Evolutionary conservation across 2,329 filamentous ascomycete genomes (phyloP).

Genomic region (Fusarium concolor): DNA sequence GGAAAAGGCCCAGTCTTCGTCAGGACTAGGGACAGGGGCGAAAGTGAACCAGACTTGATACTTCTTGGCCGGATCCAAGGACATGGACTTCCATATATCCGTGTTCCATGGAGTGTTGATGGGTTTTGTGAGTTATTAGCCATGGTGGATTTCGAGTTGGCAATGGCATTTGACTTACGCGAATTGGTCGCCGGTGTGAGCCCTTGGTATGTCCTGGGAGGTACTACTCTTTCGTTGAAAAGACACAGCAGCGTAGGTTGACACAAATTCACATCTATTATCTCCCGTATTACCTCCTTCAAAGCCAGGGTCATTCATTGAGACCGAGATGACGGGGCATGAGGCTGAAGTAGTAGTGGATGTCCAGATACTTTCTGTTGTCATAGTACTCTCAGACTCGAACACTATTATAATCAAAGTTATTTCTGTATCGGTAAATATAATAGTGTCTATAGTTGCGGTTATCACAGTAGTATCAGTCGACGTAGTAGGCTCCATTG

Average conservation of each 20-base stretch:
- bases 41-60: constrained; percentile 4
- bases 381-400: neutral
- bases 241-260: neutral
- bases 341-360: neutral
- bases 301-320: neutral
- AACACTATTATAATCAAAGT: neutral
- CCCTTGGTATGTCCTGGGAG: neutral
- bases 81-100: constrained; percentile 4
- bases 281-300: constrained; percentile 2
- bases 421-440: neutral
- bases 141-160: neutral
- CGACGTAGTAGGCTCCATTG: too few relatives aligned
- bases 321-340: neutral
- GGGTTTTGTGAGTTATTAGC: neutral
- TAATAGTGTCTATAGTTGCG: neutral
- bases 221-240: neutral
- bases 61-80: constrained; percentile 3
- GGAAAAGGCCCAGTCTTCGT: neutral
- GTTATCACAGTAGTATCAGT: too few relatives aligned
- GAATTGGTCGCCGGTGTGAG: constrained; percentile 3
- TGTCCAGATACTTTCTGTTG: neutral
- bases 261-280: constrained; percentile 1
- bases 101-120: neutral
- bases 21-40: neutral
- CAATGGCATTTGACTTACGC: neutral